phyloP scores from a whole-genome alignment of 345 rosid species.

The Triadica sebifera region DNA sequence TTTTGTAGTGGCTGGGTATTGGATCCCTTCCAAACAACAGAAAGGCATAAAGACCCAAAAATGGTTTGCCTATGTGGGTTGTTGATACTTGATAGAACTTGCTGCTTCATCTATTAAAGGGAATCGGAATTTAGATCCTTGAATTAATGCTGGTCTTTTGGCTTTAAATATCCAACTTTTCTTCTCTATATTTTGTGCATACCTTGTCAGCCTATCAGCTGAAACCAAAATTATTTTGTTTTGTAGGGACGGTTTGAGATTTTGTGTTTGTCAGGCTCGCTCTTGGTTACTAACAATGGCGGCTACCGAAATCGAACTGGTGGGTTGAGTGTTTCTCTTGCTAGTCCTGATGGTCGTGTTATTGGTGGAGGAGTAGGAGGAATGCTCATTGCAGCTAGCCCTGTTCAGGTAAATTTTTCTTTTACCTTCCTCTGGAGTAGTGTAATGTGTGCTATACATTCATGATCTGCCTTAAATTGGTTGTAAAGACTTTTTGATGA shows the following conservation, averaged over 20 bases:
- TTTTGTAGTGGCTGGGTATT: neutral
- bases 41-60: neutral
- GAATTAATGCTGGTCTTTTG: neutral
- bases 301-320: conserved; percentile 61
- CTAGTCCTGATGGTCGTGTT: conserved; percentile 91
- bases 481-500: no score
- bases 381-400: conserved; percentile 82
- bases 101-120: neutral
- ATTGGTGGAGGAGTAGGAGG: conserved; percentile 95
- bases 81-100: no score
- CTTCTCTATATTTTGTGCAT: neutral
- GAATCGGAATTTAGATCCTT: neutral
- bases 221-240: neutral
- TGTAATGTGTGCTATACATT: neutral
- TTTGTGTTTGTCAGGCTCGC: conserved; percentile 75
- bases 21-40: neutral
- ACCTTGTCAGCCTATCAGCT: neutral
- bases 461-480: no score
- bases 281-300: conserved; percentile 42
- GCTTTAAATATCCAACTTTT: neutral
- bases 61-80: neutral
- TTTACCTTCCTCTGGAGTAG: neutral
- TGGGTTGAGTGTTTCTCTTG: conserved; percentile 80
- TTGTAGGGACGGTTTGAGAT: conserved; percentile 87
- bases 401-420: conserved; percentile 64